These are phyloP conservation scores for Cryptococcus amylolentus DNA, from an alignment of 1,284 basidiomycete genomes.

Conservation along the genomic window DNA sequence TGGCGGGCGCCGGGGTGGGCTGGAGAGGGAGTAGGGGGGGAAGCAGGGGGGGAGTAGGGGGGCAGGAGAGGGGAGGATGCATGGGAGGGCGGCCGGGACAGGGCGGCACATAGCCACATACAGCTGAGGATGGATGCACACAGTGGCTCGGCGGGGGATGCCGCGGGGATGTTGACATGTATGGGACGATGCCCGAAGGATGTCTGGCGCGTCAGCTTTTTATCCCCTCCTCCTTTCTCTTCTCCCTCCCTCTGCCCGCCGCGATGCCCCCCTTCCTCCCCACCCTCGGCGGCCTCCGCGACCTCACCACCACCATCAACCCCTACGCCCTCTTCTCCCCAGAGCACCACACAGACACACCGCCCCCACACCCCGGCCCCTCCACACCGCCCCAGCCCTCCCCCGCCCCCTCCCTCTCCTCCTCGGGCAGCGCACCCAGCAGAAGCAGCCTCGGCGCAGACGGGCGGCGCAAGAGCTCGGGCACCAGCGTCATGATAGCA, in stretches of 20 bases:
- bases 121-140: too few relatives aligned
- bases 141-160: too few relatives aligned
- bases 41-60: too few relatives aligned
- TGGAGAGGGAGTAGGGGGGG: too few relatives aligned
- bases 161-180: too few relatives aligned
- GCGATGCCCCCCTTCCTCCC: slow-evolving; percentile 32
- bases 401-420: slow-evolving; percentile 7
- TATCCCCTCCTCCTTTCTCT: background rate
- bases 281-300: slow-evolving; percentile 29
- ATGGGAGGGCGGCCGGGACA: too few relatives aligned
- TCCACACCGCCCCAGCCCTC: background rate
- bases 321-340: slow-evolving; percentile 27
- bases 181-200: too few relatives aligned
- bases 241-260: background rate
- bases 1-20: too few relatives aligned
- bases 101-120: too few relatives aligned
- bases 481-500: slow-evolving; percentile 18
- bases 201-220: too few relatives aligned
- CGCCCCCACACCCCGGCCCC: background rate
- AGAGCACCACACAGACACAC: slow-evolving; percentile 7
- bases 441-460: background rate
- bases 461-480: slow-evolving; percentile 13
- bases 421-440: slow-evolving; percentile 8
- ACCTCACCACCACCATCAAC: slow-evolving; percentile 27
- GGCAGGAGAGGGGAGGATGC: too few relatives aligned